Conservation (phyloP, 768 basidiomycete species). For the Guyanaporus albipodus region DNA sequence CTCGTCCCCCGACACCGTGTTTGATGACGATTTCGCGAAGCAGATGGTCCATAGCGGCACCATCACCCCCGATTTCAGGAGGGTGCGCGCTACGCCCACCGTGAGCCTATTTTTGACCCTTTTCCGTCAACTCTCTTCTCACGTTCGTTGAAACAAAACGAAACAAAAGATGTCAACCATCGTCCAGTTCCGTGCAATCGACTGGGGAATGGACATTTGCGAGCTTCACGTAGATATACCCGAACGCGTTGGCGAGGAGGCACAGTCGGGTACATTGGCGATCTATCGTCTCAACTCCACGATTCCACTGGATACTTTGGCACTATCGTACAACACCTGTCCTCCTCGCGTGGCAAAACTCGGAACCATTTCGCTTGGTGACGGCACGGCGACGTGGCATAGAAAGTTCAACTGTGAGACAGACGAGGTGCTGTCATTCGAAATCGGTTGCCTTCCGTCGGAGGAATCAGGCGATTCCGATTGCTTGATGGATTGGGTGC, state of each 20-base stretch:
- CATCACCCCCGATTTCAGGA: constrained; percentile 8
- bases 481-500: constrained; percentile 11
- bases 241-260: not conserved
- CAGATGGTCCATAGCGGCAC: constrained; percentile 9
- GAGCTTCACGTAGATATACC: not conserved
- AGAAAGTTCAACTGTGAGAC: constrained; percentile 7
- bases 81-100: constrained; percentile 4
- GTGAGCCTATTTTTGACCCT: constrained; percentile 7
- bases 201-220: not conserved
- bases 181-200: not conserved
- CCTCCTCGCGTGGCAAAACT: constrained; percentile 5
- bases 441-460: constrained; percentile 8
- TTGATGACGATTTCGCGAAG: constrained; percentile 3
- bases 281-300: constrained; percentile 9
- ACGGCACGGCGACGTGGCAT: constrained; percentile 3
- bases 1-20: constrained; percentile 5
- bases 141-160: no score
- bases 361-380: constrained; percentile 1
- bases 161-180: not conserved
- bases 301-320: constrained; percentile 2
- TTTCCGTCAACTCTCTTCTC: no score
- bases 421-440: constrained; percentile 14
- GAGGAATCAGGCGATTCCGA: constrained; percentile 6
- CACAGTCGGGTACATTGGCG: constrained; percentile 1
- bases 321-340: constrained; percentile 9